Evolutionary conservation across 2,329 filamentous ascomycete genomes (phyloP), one percentile per base, ranked within the genome.

Genomic region (Claviceps spartinae): DNA sequence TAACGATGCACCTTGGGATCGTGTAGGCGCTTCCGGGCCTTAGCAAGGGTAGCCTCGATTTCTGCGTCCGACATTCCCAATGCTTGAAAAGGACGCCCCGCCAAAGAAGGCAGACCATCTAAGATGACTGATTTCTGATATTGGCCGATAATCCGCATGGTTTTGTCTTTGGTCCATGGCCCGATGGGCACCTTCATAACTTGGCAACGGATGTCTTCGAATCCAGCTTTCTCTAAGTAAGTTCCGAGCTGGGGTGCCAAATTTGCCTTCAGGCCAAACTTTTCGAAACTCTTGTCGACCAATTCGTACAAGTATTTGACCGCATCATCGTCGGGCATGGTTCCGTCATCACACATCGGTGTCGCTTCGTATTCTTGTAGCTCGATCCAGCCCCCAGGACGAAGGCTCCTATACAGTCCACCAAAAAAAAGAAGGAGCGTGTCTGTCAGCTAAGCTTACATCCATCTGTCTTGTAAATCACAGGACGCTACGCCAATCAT

Each of bases 311-410:
- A 52, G 7, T 42, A 34, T 4, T 50, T 50, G 43, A 55, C 53
- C 4, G 57, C 47, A 26, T 58, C 54, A 41, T 58, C 52, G 6
- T 52, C 49, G 16, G 50, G 13, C 58, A 59, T 58, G 13, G 65
- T 65, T 38, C 58, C 64, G 51, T 68, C 65, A 55, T 70, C 67
- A 54, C 65, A 69, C 30, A 60, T 59, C 13, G 68, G 59, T 22
- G 55, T 58, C 42, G 60, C 60, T 49, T 67, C 62, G 37, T 67
- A 58, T 42, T 72, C 70, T 41, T 69, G 65, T n/a, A 71, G 61
- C 58, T 74, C 71, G 26, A 74, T 60, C 64, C 69, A 72, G 46
- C 71, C 71, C 42, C 72, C 71, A 1, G 72, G 71, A 34, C 63
- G 62, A 1, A 72, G 57, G 51, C 53, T 55, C 40, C 52, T 55